Evolutionary conservation across 2,329 filamentous ascomycete genomes (phyloP).

Genomic region (Beauveria rudraprayagi): DNA sequence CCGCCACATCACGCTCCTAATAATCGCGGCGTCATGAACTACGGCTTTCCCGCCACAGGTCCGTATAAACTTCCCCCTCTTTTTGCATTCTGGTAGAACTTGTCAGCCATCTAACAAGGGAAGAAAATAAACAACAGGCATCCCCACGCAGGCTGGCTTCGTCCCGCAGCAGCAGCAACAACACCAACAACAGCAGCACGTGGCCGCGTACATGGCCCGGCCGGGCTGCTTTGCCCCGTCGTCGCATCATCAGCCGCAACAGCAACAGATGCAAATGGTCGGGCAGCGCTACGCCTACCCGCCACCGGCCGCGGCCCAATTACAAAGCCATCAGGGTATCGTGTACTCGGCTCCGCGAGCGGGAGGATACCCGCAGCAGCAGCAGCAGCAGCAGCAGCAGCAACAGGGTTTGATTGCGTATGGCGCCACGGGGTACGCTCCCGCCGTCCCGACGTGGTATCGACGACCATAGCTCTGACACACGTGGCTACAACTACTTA

Average conservation of each 20-base stretch:
- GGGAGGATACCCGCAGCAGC: neutral
- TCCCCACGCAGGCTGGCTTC: neutral
- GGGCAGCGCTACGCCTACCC: neutral
- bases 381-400: neutral
- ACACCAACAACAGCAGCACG: neutral
- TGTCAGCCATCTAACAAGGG: no score
- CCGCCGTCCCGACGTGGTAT: no score
- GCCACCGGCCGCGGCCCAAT: neutral
- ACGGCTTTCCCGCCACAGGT: neutral
- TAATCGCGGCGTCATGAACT: neutral
- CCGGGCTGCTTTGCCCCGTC: neutral
- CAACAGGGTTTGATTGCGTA: neutral
- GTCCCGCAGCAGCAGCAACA: neutral
- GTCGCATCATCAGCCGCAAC: neutral
- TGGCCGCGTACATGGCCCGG: neutral
- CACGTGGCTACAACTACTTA: no score
- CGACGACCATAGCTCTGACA: no score
- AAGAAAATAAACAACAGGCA: neutral
- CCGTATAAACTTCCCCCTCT: neutral
- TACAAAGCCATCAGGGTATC: neutral
- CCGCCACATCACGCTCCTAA: no score
- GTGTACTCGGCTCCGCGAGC: neutral
- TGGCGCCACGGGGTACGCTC: neutral
- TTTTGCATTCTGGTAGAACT: no score
- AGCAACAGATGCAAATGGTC: neutral